Percentiles rank a stretch among this genome's conserved stretches.
Evolutionary conservation across 2,329 filamentous ascomycete genomes (phyloP).

Genomic region (Laburnicola sp.): DNA sequence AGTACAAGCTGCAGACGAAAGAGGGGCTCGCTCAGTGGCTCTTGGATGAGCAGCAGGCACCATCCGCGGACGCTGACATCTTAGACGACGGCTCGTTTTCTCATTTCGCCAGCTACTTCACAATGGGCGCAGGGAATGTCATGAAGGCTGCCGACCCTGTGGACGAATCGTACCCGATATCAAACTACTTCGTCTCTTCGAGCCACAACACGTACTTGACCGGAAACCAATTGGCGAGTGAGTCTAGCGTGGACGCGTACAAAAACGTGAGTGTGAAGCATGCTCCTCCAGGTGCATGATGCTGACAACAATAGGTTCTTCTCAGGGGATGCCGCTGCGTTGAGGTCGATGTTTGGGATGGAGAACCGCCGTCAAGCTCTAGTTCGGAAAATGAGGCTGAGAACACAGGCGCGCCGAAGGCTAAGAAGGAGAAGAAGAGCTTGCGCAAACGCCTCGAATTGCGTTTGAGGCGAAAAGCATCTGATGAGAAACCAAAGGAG

Average conservation of each 20-base stretch:
- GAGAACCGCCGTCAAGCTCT: constrained; percentile 53
- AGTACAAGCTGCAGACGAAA: constrained; percentile 35
- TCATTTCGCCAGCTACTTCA: constrained; percentile 50
- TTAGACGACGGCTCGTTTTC: constrained; percentile 38
- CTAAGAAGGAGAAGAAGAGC: constrained; percentile 32
- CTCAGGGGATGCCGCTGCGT: constrained; percentile 81
- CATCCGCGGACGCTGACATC: constrained; percentile 24
- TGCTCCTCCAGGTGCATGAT: background rate
- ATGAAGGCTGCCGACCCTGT: constrained; percentile 47
- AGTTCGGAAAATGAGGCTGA: constrained; percentile 43
- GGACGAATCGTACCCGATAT: constrained; percentile 70
- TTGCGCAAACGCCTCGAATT: constrained; percentile 43
- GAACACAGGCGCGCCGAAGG: constrained; percentile 22
- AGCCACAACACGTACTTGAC: constrained; percentile 94
- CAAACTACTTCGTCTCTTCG: constrained; percentile 91
- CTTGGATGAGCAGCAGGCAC: constrained; percentile 35
- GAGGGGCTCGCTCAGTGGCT: constrained; percentile 39
- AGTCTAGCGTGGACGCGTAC: constrained; percentile 77
- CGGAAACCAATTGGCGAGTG: constrained; percentile 81
- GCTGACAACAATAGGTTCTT: constrained; percentile 60
- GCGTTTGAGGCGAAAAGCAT: constrained; percentile 35
- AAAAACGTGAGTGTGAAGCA: constrained; percentile 60
- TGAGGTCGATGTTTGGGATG: constrained; percentile 95
- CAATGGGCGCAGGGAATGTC: constrained; percentile 50
- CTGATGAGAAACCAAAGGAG: constrained; percentile 25